Evolutionary conservation across 1,139 yeast species (phyloP).

Genomic region (Debaryomycetaceae sp.): DNA sequence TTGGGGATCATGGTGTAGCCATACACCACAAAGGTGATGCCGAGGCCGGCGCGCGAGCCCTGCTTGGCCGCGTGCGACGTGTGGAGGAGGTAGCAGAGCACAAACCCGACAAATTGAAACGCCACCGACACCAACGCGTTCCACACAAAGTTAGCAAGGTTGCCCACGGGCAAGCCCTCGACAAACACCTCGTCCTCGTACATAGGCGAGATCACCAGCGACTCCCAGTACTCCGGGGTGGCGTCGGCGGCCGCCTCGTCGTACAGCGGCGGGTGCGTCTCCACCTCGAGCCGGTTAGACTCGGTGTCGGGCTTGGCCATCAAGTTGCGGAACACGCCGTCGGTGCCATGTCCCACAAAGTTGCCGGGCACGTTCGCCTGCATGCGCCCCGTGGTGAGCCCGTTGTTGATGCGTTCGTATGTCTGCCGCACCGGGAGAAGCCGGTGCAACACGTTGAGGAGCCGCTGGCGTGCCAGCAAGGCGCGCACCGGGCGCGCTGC

Average conservation of each 20-base stretch:
- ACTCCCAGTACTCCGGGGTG: constrained; percentile 96
- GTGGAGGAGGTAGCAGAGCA: constrained; percentile 83
- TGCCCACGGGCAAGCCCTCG: constrained; percentile 97
- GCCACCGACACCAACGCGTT: constrained; percentile 82
- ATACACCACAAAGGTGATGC: constrained; percentile 73
- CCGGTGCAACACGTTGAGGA: constrained; percentile 29
- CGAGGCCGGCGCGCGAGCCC: constrained; percentile 92
- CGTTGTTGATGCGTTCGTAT: constrained; percentile 42
- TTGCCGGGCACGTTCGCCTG: constrained; percentile 42
- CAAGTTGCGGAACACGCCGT: constrained; percentile 90
- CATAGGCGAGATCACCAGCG: constrained; percentile 78
- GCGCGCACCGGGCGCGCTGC: constrained; percentile 12
- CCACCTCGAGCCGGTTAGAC: constrained; percentile 30
- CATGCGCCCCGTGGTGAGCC: constrained; percentile 42
- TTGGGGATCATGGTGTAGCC: constrained; percentile 73
- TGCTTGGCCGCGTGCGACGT: constrained; percentile 97
- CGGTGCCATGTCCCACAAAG: constrained; percentile 57
- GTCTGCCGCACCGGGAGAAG: constrained; percentile 40
- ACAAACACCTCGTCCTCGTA: constrained; percentile 86
- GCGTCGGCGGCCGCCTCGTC: constrained; percentile 95
- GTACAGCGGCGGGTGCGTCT: constrained; percentile 78
- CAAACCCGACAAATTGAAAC: constrained; percentile 90
- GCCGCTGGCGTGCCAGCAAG: constrained; percentile 27
- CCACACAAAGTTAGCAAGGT: constrained; percentile 83
- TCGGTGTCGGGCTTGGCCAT: constrained; percentile 80